Percentiles rank a stretch among this genome's conserved stretches.
Conservation (phyloP, 139 green algal species). For the Ettlia oleoabundans region DNA sequence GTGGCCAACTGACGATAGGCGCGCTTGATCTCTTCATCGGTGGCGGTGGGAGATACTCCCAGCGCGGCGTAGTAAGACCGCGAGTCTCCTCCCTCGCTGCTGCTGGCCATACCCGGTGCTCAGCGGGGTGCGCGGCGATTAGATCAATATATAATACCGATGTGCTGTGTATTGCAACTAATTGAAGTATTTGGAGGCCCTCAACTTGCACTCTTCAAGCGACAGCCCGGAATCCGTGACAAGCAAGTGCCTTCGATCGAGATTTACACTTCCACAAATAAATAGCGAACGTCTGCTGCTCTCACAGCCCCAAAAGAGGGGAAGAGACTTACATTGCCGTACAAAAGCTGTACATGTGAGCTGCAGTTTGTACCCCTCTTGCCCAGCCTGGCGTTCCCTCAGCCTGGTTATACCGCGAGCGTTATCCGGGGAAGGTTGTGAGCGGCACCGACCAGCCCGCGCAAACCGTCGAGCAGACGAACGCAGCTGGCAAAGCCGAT, state of each 20-base stretch:
- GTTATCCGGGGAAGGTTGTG: not conserved
- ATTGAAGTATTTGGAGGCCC: too few species aligned
- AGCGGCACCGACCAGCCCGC: not conserved
- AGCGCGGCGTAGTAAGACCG: constrained; percentile 38
- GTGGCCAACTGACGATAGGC: constrained; percentile 57
- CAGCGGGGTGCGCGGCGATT: not conserved
- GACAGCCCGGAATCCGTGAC: too few species aligned
- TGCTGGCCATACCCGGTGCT: not conserved
- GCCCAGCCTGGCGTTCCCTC: too few species aligned
- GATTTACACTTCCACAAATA: too few species aligned
- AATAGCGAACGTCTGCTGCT: too few species aligned
- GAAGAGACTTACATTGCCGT: too few species aligned
- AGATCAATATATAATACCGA: too few species aligned
- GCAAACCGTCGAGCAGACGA: not conserved
- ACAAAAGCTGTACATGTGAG: not conserved
- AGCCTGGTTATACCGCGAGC: not conserved
- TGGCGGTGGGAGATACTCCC: constrained; percentile 27
- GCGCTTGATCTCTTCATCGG: constrained; percentile 40
- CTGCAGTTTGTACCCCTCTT: not conserved
- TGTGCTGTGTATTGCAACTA: too few species aligned
- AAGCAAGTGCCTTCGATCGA: too few species aligned
- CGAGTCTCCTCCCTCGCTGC: not conserved
- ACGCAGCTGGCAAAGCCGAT: not conserved
- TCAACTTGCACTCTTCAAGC: too few species aligned
- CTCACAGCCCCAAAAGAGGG: too few species aligned